Percentiles rank a stretch among this genome's conserved stretches.
phyloP scores from a whole-genome alignment of 192 early-diverging fungal species.

The Linnemannia zychae region DNA sequence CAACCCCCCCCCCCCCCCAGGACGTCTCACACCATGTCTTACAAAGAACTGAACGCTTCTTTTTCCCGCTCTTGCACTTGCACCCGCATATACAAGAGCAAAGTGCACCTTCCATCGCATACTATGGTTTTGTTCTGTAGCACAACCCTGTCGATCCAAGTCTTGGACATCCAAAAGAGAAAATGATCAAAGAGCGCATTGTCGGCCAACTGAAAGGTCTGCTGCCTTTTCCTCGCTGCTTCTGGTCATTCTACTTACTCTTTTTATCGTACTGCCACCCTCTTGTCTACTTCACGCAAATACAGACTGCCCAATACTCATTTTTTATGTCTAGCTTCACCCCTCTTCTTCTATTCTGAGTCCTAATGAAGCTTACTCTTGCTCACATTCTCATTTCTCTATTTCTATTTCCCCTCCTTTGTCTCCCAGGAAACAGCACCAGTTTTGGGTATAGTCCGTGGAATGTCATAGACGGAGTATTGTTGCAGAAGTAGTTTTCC shows the following conservation, averaged over 20 bases:
- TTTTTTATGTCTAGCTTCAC: not conserved
- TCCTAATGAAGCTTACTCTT: conserved; percentile 6
- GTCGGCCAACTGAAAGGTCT: no score
- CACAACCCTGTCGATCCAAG: no score
- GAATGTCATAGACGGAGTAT: not conserved
- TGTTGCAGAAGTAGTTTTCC: not conserved
- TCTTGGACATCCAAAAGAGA: no score
- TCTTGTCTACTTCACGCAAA: no score
- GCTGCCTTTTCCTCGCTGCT: no score
- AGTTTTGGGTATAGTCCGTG: conserved; percentile 6
- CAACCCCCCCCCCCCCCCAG: not conserved
- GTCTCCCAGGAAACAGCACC: not conserved
- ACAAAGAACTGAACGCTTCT: not conserved
- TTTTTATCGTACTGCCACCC: no score
- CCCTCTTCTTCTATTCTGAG: not conserved
- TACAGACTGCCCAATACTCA: not conserved
- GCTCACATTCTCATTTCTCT: not conserved
- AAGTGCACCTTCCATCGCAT: no score
- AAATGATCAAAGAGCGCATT: no score
- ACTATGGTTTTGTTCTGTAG: no score
- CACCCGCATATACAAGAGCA: no score
- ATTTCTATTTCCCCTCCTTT: not conserved
- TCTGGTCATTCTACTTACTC: no score
- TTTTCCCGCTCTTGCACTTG: not conserved
- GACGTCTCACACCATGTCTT: not conserved